These are phyloP conservation scores for Pascua guehoae DNA, from an alignment of 1,284 basidiomycete species.

Conservation along the genomic window DNA sequence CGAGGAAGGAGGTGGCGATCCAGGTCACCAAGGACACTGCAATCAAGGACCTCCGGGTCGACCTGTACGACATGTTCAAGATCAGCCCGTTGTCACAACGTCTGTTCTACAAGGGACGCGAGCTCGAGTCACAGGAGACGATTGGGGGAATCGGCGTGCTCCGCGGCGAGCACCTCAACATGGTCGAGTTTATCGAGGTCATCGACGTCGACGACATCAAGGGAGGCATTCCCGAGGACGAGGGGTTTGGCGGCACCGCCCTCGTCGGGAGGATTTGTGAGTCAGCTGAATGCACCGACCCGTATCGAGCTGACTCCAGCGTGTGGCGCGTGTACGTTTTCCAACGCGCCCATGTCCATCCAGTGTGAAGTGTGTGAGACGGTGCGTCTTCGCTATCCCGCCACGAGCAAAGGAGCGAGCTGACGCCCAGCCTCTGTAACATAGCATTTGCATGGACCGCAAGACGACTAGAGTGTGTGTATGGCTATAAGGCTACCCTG, in stretches of 20 bases:
- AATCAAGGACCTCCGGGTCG: constrained; percentile 32
- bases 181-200: constrained; percentile 22
- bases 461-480: no score
- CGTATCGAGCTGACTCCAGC: constrained; percentile 12
- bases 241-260: constrained; percentile 42
- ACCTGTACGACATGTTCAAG: constrained; percentile 19
- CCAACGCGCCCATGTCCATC: constrained; percentile 21
- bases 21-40: constrained; percentile 24
- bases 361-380: constrained; percentile 21
- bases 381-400: no score
- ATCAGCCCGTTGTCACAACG: constrained; percentile 31
- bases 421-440: no score
- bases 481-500: no score
- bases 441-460: no score
- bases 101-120: constrained; percentile 21
- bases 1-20: constrained; percentile 9
- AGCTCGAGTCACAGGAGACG: constrained; percentile 28
- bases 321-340: constrained; percentile 28
- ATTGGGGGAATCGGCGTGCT: constrained; percentile 28
- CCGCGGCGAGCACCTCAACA: constrained; percentile 21
- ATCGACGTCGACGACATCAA: constrained; percentile 21
- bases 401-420: no score
- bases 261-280: constrained; percentile 27
- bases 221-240: constrained; percentile 14
- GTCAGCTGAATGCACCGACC: constrained; percentile 8